phyloP scores from a whole-genome alignment of 495 filamentous ascomycete genomes.

The Lophium mytilinum region DNA sequence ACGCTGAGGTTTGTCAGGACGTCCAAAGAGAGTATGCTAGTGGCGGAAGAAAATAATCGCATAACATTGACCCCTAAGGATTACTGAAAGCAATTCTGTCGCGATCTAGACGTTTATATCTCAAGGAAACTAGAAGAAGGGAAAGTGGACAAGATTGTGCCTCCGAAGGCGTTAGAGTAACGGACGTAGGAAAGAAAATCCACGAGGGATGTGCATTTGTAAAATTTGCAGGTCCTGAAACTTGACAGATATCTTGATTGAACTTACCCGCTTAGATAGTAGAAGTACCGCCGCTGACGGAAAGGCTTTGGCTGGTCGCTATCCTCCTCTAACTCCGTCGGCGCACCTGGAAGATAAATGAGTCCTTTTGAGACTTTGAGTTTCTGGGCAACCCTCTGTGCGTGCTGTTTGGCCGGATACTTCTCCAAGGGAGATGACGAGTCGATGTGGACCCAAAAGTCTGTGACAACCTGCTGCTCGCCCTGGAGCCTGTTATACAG shows the following conservation, averaged over 20 bases:
- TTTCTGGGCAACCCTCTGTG: constrained; percentile 58
- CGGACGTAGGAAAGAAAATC: too few relatives aligned
- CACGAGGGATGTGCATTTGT: too few relatives aligned
- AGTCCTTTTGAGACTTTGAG: constrained; percentile 56
- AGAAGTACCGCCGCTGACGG: constrained; percentile 64
- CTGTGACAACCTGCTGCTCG: constrained; percentile 1
- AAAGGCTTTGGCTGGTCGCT: constrained; percentile 53
- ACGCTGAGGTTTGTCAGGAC: constrained; percentile 22
- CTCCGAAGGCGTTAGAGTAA: too few relatives aligned
- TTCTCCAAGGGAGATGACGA: constrained; percentile 23
- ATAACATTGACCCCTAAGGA: too few relatives aligned
- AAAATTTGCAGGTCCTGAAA: too few relatives aligned
- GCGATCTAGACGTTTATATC: too few relatives aligned
- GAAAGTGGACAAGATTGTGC: background rate
- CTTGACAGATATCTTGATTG: too few relatives aligned
- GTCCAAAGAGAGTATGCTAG: background rate
- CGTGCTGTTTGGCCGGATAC: constrained; percentile 67
- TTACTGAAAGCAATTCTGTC: too few relatives aligned
- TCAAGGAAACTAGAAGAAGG: background rate
- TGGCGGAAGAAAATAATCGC: background rate
- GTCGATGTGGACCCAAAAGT: constrained; percentile 24
- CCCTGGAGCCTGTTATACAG: background rate
- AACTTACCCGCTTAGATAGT: constrained; percentile 51
- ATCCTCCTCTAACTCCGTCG: constrained; percentile 46
- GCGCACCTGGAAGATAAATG: constrained; percentile 49